Evolutionary conservation across 306 rosid genomes (phyloP), one percentile per base, ranked within the genome.

Genomic region (Benincasa hispida): DNA sequence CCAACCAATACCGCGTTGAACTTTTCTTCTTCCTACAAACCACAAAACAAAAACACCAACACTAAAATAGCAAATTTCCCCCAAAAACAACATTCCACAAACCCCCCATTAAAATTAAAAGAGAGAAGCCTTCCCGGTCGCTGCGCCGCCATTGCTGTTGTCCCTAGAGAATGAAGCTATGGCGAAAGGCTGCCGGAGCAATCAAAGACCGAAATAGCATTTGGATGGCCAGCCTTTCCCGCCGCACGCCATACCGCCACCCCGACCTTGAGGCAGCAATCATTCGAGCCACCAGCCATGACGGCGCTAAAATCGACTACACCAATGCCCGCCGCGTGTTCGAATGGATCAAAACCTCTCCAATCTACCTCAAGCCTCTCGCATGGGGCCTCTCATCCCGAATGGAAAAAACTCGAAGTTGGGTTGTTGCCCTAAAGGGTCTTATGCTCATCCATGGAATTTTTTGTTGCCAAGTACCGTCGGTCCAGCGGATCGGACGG

Each of bases 201-300:
- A 57, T 93, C 25, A 93, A 93, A 22, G 98, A 93, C 79, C 79
- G 41, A 76, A 91, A 85, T 79, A 93, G 96, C 94, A 84, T 91
- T 0, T 88, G 82, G 87, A 62, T 70, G 2, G 91, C 96, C 18
- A 85, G 79, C 32, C 72, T 91, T 0, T 83, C 88, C 0, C 61
- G 82, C 39, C 79, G 82, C 10, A 76, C 89, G 3, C 41, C 86
- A 0, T 85, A 72, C 76, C 88, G 89, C 1, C 89, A 90, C 77
- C 90, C 96, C 2, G 83, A 86, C 61, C 85, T 93, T 0, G 96
- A 91, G 72, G 77, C 91, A 0, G 77, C 80, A 18, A 59, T 93
- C 34, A 91, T 91, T 80, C 89, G 89, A 74, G 94, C 98, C 28
- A 93, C 98, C 0, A 91, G 94, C 89, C 98, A 93, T 66, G 93